Base-by-base conservation (phyloP, 331 rosid genomes). In the Phaseolus coccineus region DNA sequence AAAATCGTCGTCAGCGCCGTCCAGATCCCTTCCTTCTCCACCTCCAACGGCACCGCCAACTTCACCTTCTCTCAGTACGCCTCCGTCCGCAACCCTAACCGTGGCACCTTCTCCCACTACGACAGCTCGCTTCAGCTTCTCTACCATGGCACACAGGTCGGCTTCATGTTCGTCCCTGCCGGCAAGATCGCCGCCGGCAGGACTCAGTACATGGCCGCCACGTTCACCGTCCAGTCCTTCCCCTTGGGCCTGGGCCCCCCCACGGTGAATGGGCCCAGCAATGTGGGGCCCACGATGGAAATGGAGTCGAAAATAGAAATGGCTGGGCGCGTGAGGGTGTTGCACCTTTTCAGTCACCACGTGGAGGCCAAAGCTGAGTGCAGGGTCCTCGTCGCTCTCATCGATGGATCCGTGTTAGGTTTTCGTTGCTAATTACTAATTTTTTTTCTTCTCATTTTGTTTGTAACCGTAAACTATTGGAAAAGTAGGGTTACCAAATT, bases 81-180 rank as follows among this genome's bases (percentile, higher is more conserved):
- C 83, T 85, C 97, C 80, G 88, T 95, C 8, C 52, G 76, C 9
- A 95, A 95, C 87, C 98, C 97, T 59, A 95, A 92, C 92, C 71
- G 87, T 19, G 96, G 93, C 58, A 16, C 78, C 11, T 92, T 95
- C 77, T 77, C 89, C 25, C 98, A 95, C 91, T 95, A 84, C 87
- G 97, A 95, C 73, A 90, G 96, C 75, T 84, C 92, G 2, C 91
- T 95, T 65, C 97, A 92, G 91, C 94, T 95, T 57, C 75, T 95
- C 87, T 90, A 86, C 85, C 78, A 88, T 59, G 97, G 98, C 7
- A 78, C 5, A 3, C 96, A 86, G 62, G 86, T 95, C 75, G 98
- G 98, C 0, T 95, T 95, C 90, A 83, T 95, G 97, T 95, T 92
- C 84, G 92, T 95, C 1, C 98, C 98, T 35, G 97, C 98, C 73